Percentiles rank a stretch among this genome's conserved stretches.
These are phyloP conservation scores for Solanum rostratum DNA, from an alignment of 257 asterid species.

Conservation along the genomic window DNA sequence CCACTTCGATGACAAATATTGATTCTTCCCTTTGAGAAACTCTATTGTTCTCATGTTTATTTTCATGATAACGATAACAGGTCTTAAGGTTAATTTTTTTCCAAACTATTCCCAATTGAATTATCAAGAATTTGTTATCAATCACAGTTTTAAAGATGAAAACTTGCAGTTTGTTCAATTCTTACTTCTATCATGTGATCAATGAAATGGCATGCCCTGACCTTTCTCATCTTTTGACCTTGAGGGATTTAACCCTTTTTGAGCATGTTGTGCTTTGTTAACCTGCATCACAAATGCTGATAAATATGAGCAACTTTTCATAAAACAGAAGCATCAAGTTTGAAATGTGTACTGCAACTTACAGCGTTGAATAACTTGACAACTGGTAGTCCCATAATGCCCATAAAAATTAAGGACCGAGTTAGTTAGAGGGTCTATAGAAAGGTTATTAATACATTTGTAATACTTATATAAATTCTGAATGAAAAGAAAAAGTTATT, in stretches of 20 bases:
- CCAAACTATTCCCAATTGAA: background rate
- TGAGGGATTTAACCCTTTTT: slow-evolving; percentile 79
- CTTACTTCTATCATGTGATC: background rate
- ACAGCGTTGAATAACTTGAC: slow-evolving; percentile 97
- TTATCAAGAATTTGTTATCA: background rate
- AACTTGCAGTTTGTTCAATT: background rate
- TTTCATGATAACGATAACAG: no score
- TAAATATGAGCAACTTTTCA: background rate
- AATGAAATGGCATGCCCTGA: background rate
- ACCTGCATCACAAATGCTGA: slow-evolving; percentile 34
- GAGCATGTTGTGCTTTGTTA: slow-evolving; percentile 80
- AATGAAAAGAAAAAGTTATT: background rate
- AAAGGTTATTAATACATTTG: background rate
- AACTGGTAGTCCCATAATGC: slow-evolving; percentile 38
- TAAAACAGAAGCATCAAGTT: background rate
- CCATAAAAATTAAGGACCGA: slow-evolving; percentile 7
- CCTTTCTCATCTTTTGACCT: slow-evolving; percentile 82
- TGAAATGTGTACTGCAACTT: slow-evolving; percentile 24
- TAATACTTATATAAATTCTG: background rate
- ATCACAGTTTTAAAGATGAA: background rate
- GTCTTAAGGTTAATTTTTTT: background rate
- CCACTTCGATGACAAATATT: no score
- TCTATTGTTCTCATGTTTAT: no score
- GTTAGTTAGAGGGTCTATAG: background rate
- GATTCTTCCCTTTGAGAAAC: no score